Evolutionary conservation across 805 yeast genomes (phyloP).

Genomic region (Ogataea methanolica): DNA sequence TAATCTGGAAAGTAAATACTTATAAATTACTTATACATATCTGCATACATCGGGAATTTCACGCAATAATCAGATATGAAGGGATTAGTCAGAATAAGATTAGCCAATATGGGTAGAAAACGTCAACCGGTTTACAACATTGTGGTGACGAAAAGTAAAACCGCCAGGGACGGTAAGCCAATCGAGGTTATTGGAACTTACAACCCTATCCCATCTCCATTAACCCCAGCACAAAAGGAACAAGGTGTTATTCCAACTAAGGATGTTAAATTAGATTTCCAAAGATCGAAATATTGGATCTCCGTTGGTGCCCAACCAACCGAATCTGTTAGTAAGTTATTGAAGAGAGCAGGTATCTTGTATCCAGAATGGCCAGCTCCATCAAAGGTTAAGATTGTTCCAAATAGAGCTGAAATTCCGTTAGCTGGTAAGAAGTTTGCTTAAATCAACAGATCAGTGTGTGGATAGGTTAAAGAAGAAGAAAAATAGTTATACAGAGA

Average conservation of each 20-base stretch:
- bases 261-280: constrained; percentile 79
- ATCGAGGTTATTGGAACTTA: constrained; percentile 95
- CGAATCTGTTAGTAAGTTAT: constrained; percentile 68
- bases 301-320: constrained; percentile 97
- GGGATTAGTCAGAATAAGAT: constrained; percentile 78
- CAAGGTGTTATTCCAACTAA: constrained; percentile 59
- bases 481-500: not conserved
- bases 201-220: constrained; percentile 73
- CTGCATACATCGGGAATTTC: not conserved
- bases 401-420: constrained; percentile 18
- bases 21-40: not conserved
- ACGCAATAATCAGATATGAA: constrained; percentile 34
- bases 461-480: constrained; percentile 5
- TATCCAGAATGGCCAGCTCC: constrained; percentile 58
- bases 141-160: constrained; percentile 71
- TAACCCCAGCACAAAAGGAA: constrained; percentile 56
- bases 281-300: constrained; percentile 90
- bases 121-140: constrained; percentile 88
- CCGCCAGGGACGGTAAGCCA: constrained; percentile 86
- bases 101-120: constrained; percentile 89
- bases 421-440: constrained; percentile 23
- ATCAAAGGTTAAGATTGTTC: constrained; percentile 16
- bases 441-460: constrained; percentile 1
- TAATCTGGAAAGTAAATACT: not conserved
- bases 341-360: constrained; percentile 73